Base-by-base conservation (phyloP, 768 basidiomycete species). In the Lentinula guzmanii region DNA sequence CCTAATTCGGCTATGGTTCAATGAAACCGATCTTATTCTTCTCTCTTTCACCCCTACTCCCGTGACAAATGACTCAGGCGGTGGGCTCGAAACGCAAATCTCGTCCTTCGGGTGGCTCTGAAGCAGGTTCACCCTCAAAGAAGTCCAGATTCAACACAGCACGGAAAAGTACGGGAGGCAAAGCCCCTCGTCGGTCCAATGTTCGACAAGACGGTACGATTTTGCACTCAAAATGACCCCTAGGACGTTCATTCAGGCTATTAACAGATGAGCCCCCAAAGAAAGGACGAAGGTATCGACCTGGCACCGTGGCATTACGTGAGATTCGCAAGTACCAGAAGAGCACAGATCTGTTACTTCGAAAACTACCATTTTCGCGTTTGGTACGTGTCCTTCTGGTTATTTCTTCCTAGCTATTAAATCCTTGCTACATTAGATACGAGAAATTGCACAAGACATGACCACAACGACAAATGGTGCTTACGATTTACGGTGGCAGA, bases 271-370 rank as follows among this genome's bases (percentile, higher is more conserved):
- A 70, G 51, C 71, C 67, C 53, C 63, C 61, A 58, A 70, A 67
- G 75, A 77, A 79, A 82, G 84, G 78, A 69, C 80, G 75, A 68
- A 81, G 95, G n/a, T 98, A 83, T 75, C 83, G 93, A 63, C 95
- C 95, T 0, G 95, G 95, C 8, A 95, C 93, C 3, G 85, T 91
- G 61, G 95, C 95, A 37, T 76, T 98, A 64, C 84, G 90, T 48
- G 95, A 98, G 76, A 96, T 98, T 56, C 83, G 95, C 67, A 92
- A 90, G 71, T 98, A 97, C 73, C 95, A 98, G 72, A 93, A 91
- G 72, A 90, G 87, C 67, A 97, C 95, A 6, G 94, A 95, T 70
- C 78, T 97, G 46, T 77, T 98, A 63, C 76, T 98, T 61, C 83
- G 85, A 65, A 96, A 90, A 72, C 81, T 97, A 46, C 95, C 95